Evolutionary conservation across 306 rosid species (phyloP).

Genomic region (Vicia villosa): DNA sequence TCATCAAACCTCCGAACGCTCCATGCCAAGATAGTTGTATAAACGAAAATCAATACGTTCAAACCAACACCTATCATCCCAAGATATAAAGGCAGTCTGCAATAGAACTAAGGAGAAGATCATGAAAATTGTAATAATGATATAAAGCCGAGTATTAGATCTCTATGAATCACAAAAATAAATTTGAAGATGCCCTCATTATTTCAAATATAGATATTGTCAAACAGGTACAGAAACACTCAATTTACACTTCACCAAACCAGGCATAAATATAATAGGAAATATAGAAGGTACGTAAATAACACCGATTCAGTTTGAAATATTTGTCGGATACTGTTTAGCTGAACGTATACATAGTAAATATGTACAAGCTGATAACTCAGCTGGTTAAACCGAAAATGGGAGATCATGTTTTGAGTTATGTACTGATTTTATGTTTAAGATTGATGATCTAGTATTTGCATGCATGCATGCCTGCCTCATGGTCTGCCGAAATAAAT

Average conservation of each 20-base stretch:
- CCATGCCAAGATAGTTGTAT: constrained; percentile 80
- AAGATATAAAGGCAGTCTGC: constrained; percentile 88
- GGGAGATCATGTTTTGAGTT: neutral
- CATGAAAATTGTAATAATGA: constrained; percentile 30
- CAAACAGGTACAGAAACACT: constrained; percentile 28
- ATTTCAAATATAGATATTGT: constrained; percentile 33
- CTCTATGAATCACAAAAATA: constrained; percentile 14
- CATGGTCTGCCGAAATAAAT: neutral
- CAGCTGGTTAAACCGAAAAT: constrained; percentile 5
- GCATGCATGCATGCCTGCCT: constrained; percentile 2
- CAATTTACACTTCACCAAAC: constrained; percentile 23
- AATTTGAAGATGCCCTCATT: constrained; percentile 29
- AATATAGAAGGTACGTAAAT: constrained; percentile 17
- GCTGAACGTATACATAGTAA: neutral
- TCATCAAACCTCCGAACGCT: constrained; percentile 78
- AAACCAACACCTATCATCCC: constrained; percentile 82
- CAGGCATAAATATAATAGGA: neutral
- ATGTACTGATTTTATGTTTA: constrained; percentile 20
- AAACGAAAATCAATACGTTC: constrained; percentile 71
- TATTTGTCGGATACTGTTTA: constrained; percentile 11
- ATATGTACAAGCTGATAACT: constrained; percentile 1
- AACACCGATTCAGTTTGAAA: constrained; percentile 5
- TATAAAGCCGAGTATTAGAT: constrained; percentile 24
- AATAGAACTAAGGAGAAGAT: constrained; percentile 41
- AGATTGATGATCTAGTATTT: constrained; percentile 4